These are phyloP conservation scores for Vaccinium vitisidaea DNA, from an alignment of 148 eudicot genomes.

Conservation along the genomic window DNA sequence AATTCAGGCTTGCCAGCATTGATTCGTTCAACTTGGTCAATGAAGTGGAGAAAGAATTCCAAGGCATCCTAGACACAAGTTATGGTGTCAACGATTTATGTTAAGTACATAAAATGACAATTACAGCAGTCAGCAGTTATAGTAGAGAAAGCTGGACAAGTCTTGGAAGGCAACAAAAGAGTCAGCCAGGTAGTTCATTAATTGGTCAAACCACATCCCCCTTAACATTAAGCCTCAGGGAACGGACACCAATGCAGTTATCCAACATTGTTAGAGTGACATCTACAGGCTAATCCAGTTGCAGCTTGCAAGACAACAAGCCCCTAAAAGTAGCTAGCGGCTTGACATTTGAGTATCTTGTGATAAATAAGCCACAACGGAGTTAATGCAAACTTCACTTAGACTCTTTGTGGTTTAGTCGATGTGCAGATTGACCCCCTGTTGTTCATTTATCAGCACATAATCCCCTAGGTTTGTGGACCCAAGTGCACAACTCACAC, in stretches of 20 bases:
- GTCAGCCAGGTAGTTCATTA: neutral
- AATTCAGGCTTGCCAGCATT: conserved; percentile 58
- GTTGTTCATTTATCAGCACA: too few relatives aligned
- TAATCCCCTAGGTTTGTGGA: too few relatives aligned
- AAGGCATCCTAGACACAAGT: conserved; percentile 71
- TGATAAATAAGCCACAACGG: neutral
- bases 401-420: too few relatives aligned
- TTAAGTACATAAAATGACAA: neutral
- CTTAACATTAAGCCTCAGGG: conserved; percentile 3
- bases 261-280: neutral
- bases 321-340: neutral
- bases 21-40: conserved; percentile 90
- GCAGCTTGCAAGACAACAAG: neutral
- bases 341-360: neutral
- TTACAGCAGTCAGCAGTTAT: neutral
- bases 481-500: too few relatives aligned
- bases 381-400: neutral
- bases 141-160: neutral
- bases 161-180: neutral
- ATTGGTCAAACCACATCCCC: neutral
- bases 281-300: neutral
- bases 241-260: neutral
- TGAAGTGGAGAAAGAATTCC: conserved; percentile 90
- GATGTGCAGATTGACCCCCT: too few relatives aligned
- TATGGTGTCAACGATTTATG: conserved; percentile 10